Conservation (phyloP, 441 rosid genomes). For the Brassica balearica region DNA sequence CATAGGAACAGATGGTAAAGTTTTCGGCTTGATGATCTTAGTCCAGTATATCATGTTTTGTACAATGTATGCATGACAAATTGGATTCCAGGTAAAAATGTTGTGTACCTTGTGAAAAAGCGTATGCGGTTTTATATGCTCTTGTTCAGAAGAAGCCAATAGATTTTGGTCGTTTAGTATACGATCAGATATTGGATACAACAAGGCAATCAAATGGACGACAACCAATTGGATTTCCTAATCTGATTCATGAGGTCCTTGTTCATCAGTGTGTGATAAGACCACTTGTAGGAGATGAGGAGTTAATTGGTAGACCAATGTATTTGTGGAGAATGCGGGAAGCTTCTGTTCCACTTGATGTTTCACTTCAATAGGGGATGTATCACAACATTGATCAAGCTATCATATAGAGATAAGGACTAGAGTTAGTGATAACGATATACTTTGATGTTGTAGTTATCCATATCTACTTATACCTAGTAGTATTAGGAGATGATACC, state of each 20-base stretch:
- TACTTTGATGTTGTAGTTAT: no score
- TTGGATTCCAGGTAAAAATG: not conserved
- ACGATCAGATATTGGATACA: not conserved
- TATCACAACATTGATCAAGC: not conserved
- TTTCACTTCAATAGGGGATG: not conserved
- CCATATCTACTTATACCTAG: no score
- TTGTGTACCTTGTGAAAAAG: not conserved
- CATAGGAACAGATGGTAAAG: not conserved
- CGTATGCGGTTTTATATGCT: not conserved
- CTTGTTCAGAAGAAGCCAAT: not conserved
- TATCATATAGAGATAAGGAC: not conserved
- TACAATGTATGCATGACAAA: not conserved
- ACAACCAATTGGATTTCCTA: not conserved
- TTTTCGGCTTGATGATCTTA: not conserved
- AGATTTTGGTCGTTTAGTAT: not conserved
- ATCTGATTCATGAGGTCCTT: not conserved
- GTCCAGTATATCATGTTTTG: not conserved
- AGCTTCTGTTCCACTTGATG: not conserved
- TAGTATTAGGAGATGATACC: no score
- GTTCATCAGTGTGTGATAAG: not conserved
- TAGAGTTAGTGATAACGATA: no score
- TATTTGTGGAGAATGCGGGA: not conserved
- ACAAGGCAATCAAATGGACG: not conserved
- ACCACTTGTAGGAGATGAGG: not conserved
- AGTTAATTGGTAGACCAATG: not conserved